Evolutionary conservation across 495 filamentous ascomycete species (phyloP).

Genomic region (Hypomontagnella monticulosa): DNA sequence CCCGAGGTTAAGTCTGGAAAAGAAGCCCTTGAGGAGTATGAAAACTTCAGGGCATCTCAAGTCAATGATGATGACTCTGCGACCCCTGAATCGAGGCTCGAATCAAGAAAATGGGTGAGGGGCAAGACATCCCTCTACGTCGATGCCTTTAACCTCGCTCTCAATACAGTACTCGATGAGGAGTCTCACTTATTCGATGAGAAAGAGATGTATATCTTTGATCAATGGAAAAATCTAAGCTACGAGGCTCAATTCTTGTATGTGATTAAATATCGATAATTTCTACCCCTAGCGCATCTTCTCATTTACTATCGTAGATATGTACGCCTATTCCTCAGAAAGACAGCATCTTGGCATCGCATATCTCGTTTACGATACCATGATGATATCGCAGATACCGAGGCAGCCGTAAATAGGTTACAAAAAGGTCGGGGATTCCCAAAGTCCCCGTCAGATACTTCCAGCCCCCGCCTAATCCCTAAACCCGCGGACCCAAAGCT

Average conservation of each 20-base stretch:
- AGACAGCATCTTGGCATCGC: slow-evolving; percentile 94
- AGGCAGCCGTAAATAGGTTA: slow-evolving; percentile 69
- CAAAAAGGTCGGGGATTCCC: slow-evolving; percentile 45
- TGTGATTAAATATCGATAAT: slow-evolving; percentile 40
- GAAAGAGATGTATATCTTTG: slow-evolving; percentile 81
- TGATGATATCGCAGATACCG: slow-evolving; percentile 81
- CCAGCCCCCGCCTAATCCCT: neutral
- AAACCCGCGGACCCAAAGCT: neutral
- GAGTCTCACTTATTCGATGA: slow-evolving; percentile 88
- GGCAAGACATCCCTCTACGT: slow-evolving; percentile 89
- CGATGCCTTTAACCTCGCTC: slow-evolving; percentile 93
- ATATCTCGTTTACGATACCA: slow-evolving; percentile 79
- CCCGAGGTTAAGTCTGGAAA: slow-evolving; percentile 72
- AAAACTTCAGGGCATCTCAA: slow-evolving; percentile 62
- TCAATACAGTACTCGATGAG: slow-evolving; percentile 90
- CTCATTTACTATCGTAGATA: slow-evolving; percentile 60
- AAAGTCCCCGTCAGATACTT: slow-evolving; percentile 18
- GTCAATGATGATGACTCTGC: slow-evolving; percentile 50
- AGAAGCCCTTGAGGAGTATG: slow-evolving; percentile 83
- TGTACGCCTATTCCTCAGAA: slow-evolving; percentile 92
- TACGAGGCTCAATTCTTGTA: slow-evolving; percentile 96
- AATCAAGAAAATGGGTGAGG: slow-evolving; percentile 56
- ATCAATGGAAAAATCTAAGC: slow-evolving; percentile 73
- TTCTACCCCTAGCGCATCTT: slow-evolving; percentile 1
- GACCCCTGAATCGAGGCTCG: slow-evolving; percentile 47